These are phyloP conservation scores for Aspergillus baeticus DNA, from an alignment of 495 filamentous ascomycete genomes.

Conservation along the genomic window DNA sequence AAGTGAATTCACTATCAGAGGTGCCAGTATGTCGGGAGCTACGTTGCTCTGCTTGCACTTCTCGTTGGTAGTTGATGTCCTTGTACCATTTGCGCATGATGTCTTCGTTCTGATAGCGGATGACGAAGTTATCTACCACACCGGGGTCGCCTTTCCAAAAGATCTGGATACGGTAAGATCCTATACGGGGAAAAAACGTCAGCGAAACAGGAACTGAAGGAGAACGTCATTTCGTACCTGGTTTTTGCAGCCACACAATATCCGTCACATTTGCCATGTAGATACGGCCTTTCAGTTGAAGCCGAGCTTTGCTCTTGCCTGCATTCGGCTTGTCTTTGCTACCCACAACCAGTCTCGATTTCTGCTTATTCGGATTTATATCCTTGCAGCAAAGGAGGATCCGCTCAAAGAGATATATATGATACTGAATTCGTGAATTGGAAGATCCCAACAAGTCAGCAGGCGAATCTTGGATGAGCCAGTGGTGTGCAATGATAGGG, in stretches of 20 bases:
- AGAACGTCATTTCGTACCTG: conserved; percentile 56
- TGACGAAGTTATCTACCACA: conserved; percentile 94
- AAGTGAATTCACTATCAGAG: conserved; percentile 75
- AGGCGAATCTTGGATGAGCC: conserved; percentile 1
- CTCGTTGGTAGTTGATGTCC: conserved; percentile 50
- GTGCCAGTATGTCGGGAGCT: conserved; percentile 54
- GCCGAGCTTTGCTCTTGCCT: conserved; percentile 72
- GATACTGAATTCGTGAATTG: conserved; percentile 60
- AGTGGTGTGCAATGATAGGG: neutral
- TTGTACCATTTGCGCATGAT: conserved; percentile 87
- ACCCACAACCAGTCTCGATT: conserved; percentile 63
- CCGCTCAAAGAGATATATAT: conserved; percentile 93
- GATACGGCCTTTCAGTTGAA: conserved; percentile 94
- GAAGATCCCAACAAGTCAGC: conserved; percentile 30
- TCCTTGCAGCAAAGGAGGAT: conserved; percentile 99
- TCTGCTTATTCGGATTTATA: conserved; percentile 79
- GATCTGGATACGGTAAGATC: conserved; percentile 91
- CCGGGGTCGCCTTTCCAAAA: conserved; percentile 98
- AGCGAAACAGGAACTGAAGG: no score
- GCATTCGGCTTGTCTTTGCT: conserved; percentile 67
- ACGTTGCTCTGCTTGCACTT: conserved; percentile 44
- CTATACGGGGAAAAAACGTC: conserved; percentile 37
- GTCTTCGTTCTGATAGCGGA: conserved; percentile 87
- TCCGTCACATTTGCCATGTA: conserved; percentile 99
- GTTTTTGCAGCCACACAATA: conserved; percentile 76